Percentiles rank a stretch among this genome's conserved stretches.
These are phyloP conservation scores for Narthecium ossifragum DNA, from an alignment of 106 monocot genomes.

Conservation along the genomic window DNA sequence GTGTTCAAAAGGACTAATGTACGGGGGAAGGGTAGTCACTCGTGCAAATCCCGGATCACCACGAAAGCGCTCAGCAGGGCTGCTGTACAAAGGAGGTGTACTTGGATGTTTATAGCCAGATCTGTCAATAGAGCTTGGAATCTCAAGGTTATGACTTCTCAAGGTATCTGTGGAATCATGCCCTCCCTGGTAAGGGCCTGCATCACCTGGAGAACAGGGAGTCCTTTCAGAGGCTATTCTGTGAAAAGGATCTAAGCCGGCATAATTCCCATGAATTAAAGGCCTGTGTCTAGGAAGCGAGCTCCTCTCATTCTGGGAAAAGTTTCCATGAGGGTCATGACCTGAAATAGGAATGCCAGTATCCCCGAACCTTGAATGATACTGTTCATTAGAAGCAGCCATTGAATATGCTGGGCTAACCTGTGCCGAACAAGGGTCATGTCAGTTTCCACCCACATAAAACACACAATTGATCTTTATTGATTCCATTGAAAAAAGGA, in stretches of 20 bases:
- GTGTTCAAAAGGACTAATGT: constrained; percentile 7
- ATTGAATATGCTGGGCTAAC: constrained; percentile 10
- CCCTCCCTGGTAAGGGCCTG: constrained; percentile 2
- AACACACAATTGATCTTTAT: background rate
- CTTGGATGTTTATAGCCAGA: constrained; percentile 3
- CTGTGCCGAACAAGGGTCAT: constrained; percentile 9
- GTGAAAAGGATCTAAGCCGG: constrained; percentile 4
- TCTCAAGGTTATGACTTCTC: constrained; percentile 11
- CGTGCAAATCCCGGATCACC: background rate
- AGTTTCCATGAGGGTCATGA: constrained; percentile 1
- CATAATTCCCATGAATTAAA: background rate
- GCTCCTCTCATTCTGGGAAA: constrained; percentile 8
- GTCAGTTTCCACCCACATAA: background rate
- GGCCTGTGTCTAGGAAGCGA: constrained; percentile 17
- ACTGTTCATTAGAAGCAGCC: constrained; percentile 12
- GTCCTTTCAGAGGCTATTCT: constrained; percentile 11
- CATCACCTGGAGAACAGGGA: constrained; percentile 6
- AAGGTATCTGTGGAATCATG: constrained; percentile 8
- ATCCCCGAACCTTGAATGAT: background rate
- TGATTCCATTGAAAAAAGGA: background rate
- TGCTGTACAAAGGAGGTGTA: background rate
- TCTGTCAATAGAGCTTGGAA: constrained; percentile 4
- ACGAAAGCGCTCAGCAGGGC: background rate
- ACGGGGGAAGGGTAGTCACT: background rate
- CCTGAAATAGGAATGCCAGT: background rate